phyloP scores from a whole-genome alignment of 1,139 yeast genomes.

The Nakaseomyces kungkrabaensis region DNA sequence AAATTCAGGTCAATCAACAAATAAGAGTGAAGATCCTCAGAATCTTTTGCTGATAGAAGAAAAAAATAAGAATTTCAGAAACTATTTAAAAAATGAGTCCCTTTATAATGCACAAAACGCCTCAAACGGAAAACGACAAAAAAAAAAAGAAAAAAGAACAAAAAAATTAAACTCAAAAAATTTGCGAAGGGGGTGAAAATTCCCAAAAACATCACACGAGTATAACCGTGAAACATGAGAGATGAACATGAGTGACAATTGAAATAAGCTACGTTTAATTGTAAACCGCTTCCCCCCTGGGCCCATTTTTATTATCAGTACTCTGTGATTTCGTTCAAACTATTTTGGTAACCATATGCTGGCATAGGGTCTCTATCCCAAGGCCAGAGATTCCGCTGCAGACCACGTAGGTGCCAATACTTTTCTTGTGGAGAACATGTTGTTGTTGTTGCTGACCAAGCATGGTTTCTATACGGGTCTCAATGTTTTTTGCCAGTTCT shows the following conservation, averaged over 20 bases:
- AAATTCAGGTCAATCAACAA: no score
- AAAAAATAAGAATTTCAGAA: no score
- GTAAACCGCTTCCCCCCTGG: no score
- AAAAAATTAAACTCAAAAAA: no score
- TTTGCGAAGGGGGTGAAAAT: no score
- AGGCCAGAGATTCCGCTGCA: constrained; percentile 14
- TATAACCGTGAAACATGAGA: no score
- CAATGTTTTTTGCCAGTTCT: not conserved
- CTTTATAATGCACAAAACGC: not conserved
- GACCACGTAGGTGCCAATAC: constrained; percentile 5
- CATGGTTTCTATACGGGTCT: not conserved
- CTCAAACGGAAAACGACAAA: not conserved
- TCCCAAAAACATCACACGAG: no score
- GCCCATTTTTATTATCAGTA: no score
- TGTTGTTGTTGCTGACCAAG: not conserved
- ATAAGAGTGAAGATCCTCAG: no score
- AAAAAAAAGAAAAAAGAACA: not conserved
- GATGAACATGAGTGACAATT: not conserved
- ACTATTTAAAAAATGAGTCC: not conserved
- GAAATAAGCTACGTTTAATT: not conserved
- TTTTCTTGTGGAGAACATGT: not conserved
- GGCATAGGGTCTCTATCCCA: constrained; percentile 9
- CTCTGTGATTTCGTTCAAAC: not conserved
- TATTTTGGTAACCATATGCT: not conserved
- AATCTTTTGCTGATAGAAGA: no score